Evolutionary conservation across 345 rosid genomes (phyloP), one percentile per base, ranked within the genome.

Genomic region (Theobroma cacao): DNA sequence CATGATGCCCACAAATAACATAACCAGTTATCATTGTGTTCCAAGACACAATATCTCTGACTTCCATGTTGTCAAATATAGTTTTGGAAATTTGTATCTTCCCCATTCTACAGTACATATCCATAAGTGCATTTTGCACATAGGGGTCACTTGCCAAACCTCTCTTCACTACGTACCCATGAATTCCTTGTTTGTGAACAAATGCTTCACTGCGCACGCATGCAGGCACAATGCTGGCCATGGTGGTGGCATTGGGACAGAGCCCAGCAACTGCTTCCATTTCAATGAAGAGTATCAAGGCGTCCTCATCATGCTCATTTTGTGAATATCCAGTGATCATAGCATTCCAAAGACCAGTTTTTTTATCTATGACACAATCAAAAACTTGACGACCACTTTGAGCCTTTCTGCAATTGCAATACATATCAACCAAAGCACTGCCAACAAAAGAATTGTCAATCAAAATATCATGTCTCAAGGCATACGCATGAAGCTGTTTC

Each of bases 381-480:
- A 95, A 93, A 53, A 91, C 92, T 68, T 77, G 76, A 48, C 90
- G 88, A 40, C 90, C 98, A 82, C 87, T 84, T 65, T 87, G 84
- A 40, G 91, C 92, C 82, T 77, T 72, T 65, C 82, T 86, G 75
- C 97, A 95, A 74, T 94, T 95, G 81, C 94, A 91, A 82, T 92
- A 95, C 98, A 95, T 92, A 79, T 95, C 99, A 77, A 95, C 95
- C 62, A 95, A 85, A 79, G 97, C 97, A 78, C 97, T 95, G 2
- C 92, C 98, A 50, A 92, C 94, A 79, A 89, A 95, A 63, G 97
- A 90, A 88, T 95, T 95, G 68, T 82, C 88, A 53, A 84, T 79
- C 75, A 93, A 67, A 68, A 85, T 75, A 11, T 86, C 89, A 78
- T 89, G 89, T 83, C 85, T 92, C 83, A 95, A 83, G 22, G 94